Base-by-base conservation (phyloP, 352 stramenopile species). In the Phytophthora sansomeana region DNA sequence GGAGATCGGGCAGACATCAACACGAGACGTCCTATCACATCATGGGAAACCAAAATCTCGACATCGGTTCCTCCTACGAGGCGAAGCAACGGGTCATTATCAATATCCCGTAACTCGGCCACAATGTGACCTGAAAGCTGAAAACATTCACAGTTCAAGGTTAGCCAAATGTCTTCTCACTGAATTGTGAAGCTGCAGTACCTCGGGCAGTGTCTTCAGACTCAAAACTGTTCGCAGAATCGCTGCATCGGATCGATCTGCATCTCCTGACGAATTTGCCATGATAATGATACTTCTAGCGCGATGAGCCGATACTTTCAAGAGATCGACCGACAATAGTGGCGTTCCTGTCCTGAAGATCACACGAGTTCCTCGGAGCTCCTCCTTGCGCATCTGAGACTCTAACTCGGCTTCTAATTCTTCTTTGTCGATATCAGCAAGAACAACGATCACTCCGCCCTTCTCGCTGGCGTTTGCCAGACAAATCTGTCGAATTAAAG, bases 1-100 rank as follows among this genome's bases (percentile, higher is more conserved):
- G 89, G 86, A 47, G 86, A 93, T 16, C 90, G 68, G 11, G 88
- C 85, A 41, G 89, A 92, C 83, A 96, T 95, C 19, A 97, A 60
- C 38, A 97, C 91, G 6, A 97, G 63, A 10, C 89, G 81, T 0
- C 91, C 90, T 43, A 97, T 96, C n/a, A 97, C 83, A 58, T 97
- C 90, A 49, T 97, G 86, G 1, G 87, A 95, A 13, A 96, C 90
- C 3, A 97, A 48, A 3, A 92, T 93, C 55, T 97, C 89, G 1
- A 96, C 80, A 10, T 86, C 72, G 38, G 94, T 74, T 16, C 85
- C 85, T 3, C 84, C 89, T 14, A 97, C 89, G 9, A 97, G 77
- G 16, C 81, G 56, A 17, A 97, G 72, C 21, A 97, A 62, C 14
- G 87, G 78, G 16, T 93, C 78, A 59, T 97, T 97, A 67, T 97